Evolutionary conservation across 257 asterid genomes (phyloP), one percentile per base, ranked within the genome.

Genomic region (Ilex aquifolium): DNA sequence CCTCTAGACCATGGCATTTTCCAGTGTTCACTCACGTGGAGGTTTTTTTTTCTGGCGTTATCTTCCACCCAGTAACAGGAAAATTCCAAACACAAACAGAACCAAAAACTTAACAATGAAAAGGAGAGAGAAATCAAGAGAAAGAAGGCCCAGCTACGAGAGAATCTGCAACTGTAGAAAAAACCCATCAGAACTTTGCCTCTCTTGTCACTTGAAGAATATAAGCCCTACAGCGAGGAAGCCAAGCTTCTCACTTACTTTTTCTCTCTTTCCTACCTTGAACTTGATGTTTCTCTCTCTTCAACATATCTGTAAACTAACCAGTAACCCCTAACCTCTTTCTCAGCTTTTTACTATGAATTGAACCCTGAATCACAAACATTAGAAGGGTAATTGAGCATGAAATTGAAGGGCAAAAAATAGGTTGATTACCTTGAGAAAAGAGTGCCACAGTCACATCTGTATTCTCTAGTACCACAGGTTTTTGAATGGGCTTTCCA

Each of bases 401-500:
- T 48, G 10, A 48, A 48, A 48, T 48, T 48, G 5, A 48, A 3
- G 13, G 14, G 5, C n/a, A 49, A 12, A 49, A 11, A 49, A 12
- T 12, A 49, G 54, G 2, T 14, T 53, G 15, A n/a, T 15, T 53
- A 53, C 95, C 95, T 83, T 21, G 96, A 88, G 72, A 88, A 88
- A 6, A 86, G 88, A 0, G 96, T 88, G 70, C 92, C 95, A 60
- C 95, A 88, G 67, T 81, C 96, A 71, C 96, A 88, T 54, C 83
- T 64, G 59, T 88, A 88, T 67, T 88, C 96, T 6, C 89, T 32
- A 13, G 95, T 85, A 2, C 95, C 96, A 12, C 95, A 88, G 0
- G 91, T 88, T 59, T 88, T 88, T 51, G 77, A 44, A 11, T 88
- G 96, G 0, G 95, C 95, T 64, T 88, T 88, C 95, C 95, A 88